Conservation (phyloP, 345 rosid genomes). For the Cardamine occulta region DNA sequence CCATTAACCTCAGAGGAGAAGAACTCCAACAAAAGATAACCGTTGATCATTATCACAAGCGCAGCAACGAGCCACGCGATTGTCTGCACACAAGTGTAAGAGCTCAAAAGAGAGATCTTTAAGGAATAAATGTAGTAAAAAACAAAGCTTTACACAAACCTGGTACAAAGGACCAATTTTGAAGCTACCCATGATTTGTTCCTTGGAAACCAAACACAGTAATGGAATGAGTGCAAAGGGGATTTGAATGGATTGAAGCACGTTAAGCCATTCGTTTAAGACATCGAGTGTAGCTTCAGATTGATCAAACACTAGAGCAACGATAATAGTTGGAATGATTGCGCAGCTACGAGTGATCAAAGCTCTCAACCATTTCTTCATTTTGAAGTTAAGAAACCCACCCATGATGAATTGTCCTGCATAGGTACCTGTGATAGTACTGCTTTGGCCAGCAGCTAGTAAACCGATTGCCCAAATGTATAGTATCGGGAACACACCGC, state of each 20-base stretch:
- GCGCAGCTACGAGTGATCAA: conserved; percentile 90
- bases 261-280: conserved; percentile 89
- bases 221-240: conserved; percentile 93
- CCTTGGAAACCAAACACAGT: conserved; percentile 81
- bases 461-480: conserved; percentile 94
- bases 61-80: conserved; percentile 81
- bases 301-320: conserved; percentile 77
- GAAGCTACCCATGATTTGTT: conserved; percentile 82
- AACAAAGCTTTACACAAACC: conserved; percentile 50
- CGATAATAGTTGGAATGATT: conserved; percentile 78
- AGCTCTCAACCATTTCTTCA: conserved; percentile 96
- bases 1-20: conserved; percentile 68
- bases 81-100: conserved; percentile 47
- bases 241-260: conserved; percentile 84
- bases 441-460: conserved; percentile 95
- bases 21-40: conserved; percentile 80
- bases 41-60: conserved; percentile 83
- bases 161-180: conserved; percentile 69
- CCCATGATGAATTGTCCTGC: conserved; percentile 99
- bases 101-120: background rate
- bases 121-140: background rate
- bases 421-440: conserved; percentile 90
- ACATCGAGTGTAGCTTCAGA: conserved; percentile 71
- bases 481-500: conserved; percentile 83
- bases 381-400: conserved; percentile 79